Evolutionary conservation across 495 filamentous ascomycete species (phyloP), one percentile per base, ranked within the genome.

Genomic region (Viridothelium virens): DNA sequence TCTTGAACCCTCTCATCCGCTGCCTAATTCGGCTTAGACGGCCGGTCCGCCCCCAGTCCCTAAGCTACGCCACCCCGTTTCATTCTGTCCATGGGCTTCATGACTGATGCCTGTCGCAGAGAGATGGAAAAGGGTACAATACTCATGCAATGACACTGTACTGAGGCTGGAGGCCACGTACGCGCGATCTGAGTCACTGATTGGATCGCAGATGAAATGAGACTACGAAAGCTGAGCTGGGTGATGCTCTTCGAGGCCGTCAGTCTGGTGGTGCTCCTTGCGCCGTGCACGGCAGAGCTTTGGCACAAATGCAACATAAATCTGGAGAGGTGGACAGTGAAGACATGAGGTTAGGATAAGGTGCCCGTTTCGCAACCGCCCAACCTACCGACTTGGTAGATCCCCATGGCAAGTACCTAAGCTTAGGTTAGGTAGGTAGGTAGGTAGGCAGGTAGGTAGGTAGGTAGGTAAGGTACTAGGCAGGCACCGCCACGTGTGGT

Each of bases 341-440:
- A 33, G 53, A 59, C 25, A 59, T 59, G 53, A 59, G 53, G 53
- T 59, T 59, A 18, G 53, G 53, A 59, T 59, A 59, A 59, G 53
- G 53, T 59, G 53, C 11, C 4, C 53, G 53, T 59, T 59, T 59
- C 53, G 36, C 33, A 59, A 31, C 53, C 18, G 48, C 25, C 11
- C 31, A 7, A 10, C 53, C 25, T 10, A 25, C 25, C 25, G 25
- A 25, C 25, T 25, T 25, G 25, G 25, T 25, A 25, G 25, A 25
- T 25, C 25, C 1, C 25, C 25, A 25, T 25, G 25, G 25, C 25
- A 25, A 25, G 25, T 25, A 25, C 25, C 25, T 25, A 25, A 25
- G 25, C 25, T 25, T 25, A 25, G 25, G 25, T 25, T 25, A 25
- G 25, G 25, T 25, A 25, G 25, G 25, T 25, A 25, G 25, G 25